Evolutionary conservation across 2,329 filamentous ascomycete species (phyloP).

Genomic region (Sclerotinia trifoliorum): DNA sequence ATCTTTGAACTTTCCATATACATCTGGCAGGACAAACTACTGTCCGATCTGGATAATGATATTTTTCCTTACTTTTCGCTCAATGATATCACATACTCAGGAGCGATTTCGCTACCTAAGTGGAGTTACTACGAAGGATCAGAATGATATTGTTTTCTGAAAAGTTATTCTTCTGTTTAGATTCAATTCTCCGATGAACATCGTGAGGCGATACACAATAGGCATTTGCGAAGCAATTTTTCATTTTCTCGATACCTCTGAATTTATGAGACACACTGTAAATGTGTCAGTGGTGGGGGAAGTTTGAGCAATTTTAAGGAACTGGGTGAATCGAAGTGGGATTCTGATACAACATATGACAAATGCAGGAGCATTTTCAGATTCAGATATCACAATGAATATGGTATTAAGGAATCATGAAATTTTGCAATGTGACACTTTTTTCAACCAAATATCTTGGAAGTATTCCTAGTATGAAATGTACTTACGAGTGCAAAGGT

Average conservation of each 20-base stretch:
- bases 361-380: conserved; percentile 18
- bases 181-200: conserved; percentile 33
- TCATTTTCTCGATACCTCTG: conserved; percentile 26
- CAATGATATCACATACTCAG: conserved; percentile 26
- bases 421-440: background rate
- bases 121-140: conserved; percentile 33
- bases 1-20: conserved; percentile 45
- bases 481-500: background rate
- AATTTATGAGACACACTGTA: conserved; percentile 15
- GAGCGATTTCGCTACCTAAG: conserved; percentile 30
- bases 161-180: conserved; percentile 37
- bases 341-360: conserved; percentile 7
- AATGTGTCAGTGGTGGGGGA: conserved; percentile 20
- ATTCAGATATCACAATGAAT: conserved; percentile 17
- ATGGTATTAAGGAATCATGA: conserved; percentile 13
- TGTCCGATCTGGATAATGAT: conserved; percentile 32
- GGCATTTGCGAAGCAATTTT: conserved; percentile 30
- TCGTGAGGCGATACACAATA: conserved; percentile 35
- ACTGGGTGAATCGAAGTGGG: conserved; percentile 10
- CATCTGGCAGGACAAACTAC: conserved; percentile 18
- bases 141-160: conserved; percentile 36
- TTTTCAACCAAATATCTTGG: background rate
- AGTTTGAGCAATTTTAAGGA: conserved; percentile 13
- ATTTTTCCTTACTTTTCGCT: conserved; percentile 26
- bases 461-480: background rate